phyloP scores from a whole-genome alignment of 2,329 filamentous ascomycete species.

The Alternaria atra region DNA sequence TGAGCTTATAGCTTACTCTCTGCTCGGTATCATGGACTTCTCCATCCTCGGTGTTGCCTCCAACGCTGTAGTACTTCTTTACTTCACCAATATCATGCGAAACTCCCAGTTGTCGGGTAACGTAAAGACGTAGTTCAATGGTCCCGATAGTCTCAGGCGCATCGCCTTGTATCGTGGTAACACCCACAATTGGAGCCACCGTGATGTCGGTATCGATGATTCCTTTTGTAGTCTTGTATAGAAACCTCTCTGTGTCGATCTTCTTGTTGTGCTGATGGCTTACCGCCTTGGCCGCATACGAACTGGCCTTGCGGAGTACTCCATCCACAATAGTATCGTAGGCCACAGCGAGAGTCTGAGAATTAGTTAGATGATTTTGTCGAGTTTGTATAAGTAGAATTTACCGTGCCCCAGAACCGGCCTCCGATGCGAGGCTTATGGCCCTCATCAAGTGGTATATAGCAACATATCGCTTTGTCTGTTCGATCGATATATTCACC shows the following conservation, averaged over 20 bases:
- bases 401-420: slow-evolving; percentile 45
- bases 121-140: slow-evolving; percentile 44
- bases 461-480: slow-evolving; percentile 47
- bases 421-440: slow-evolving; percentile 44
- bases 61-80: slow-evolving; percentile 20
- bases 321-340: slow-evolving; percentile 53
- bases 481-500: slow-evolving; percentile 35
- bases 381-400: background rate
- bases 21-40: background rate
- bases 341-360: slow-evolving; percentile 33
- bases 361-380: slow-evolving; percentile 2
- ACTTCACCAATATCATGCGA: slow-evolving; percentile 19
- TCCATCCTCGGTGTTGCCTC: background rate
- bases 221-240: slow-evolving; percentile 23
- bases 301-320: slow-evolving; percentile 34
- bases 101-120: slow-evolving; percentile 32
- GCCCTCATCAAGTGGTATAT: slow-evolving; percentile 46
- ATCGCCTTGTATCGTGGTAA: slow-evolving; percentile 12
- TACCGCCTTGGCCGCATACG: slow-evolving; percentile 17
- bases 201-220: slow-evolving; percentile 92
- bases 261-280: slow-evolving; percentile 32
- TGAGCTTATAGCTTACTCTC: slow-evolving; percentile 19
- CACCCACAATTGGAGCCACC: slow-evolving; percentile 79
- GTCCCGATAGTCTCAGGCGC: slow-evolving; percentile 36
- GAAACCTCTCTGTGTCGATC: slow-evolving; percentile 28